Conservation (phyloP, 2,329 filamentous ascomycete genomes). For the Colletotrichum sp. region DNA sequence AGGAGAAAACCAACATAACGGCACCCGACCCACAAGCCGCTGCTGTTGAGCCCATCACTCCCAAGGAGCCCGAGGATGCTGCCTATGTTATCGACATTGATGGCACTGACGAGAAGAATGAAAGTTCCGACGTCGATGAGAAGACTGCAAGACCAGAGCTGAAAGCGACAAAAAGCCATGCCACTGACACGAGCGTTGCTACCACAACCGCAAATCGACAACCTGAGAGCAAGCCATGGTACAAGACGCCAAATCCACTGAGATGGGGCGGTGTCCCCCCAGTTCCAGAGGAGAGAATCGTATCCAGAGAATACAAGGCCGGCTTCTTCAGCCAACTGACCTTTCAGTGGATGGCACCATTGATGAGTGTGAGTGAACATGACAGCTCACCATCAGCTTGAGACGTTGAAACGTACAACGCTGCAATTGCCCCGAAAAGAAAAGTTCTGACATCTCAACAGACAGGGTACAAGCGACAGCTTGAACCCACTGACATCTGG, state of each 20-base stretch:
- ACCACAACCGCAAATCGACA: conserved; percentile 42
- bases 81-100: conserved; percentile 14
- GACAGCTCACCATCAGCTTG: background rate
- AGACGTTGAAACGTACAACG: background rate
- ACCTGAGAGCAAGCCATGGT: conserved; percentile 62
- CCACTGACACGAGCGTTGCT: conserved; percentile 56
- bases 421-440: background rate
- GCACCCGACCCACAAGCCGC: conserved; percentile 32
- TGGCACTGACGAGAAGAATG: conserved; percentile 5
- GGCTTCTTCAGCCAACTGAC: conserved; percentile 76
- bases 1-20: conserved; percentile 25
- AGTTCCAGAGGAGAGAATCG: conserved; percentile 55
- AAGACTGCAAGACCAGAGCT: conserved; percentile 27
- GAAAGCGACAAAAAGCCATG: conserved; percentile 54
- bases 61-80: conserved; percentile 8
- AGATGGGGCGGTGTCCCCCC: conserved; percentile 62
- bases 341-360: conserved; percentile 88
- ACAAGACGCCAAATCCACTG: conserved; percentile 66
- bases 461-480: conserved; percentile 83
- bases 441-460: conserved; percentile 34
- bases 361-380: conserved; percentile 73
- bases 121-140: background rate
- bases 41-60: conserved; percentile 27
- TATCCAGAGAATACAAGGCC: conserved; percentile 75
- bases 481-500: conserved; percentile 89